Evolutionary conservation across 2,329 filamentous ascomycete species (phyloP).

Genomic region (Phaeosphaeria sp.): DNA sequence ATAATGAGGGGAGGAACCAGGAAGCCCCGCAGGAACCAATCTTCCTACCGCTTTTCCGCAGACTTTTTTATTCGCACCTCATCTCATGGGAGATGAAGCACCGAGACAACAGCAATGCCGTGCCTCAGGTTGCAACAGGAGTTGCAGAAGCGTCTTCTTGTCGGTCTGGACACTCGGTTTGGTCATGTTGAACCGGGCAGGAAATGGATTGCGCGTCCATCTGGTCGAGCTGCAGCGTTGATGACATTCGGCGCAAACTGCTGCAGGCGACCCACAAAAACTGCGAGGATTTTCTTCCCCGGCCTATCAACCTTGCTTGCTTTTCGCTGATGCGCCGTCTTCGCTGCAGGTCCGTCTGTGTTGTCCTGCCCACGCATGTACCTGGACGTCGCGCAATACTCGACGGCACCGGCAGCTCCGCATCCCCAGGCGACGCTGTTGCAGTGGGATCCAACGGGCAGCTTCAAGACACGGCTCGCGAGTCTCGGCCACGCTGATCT

Average conservation of each 20-base stretch:
- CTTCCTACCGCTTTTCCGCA: slow-evolving; percentile 23
- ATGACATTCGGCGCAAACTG: not conserved
- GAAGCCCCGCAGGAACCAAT: slow-evolving; percentile 19
- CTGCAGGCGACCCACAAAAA: slow-evolving; percentile 4
- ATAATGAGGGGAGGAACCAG: slow-evolving; percentile 22
- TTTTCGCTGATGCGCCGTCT: slow-evolving; percentile 1
- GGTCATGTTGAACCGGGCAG: slow-evolving; percentile 12
- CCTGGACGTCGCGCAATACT: not conserved
- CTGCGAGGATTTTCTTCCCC: not conserved
- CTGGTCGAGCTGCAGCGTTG: slow-evolving; percentile 7
- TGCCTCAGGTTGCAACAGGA: slow-evolving; percentile 17
- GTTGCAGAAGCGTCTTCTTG: not conserved
- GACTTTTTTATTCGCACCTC: slow-evolving; percentile 24
- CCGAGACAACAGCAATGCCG: slow-evolving; percentile 13
- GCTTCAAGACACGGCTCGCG: not conserved
- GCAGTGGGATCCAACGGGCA: not conserved
- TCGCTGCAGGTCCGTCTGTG: not conserved
- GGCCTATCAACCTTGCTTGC: slow-evolving; percentile 1
- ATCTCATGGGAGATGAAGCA: slow-evolving; percentile 29
- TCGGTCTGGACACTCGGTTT: slow-evolving; percentile 9
- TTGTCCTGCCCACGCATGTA: not conserved
- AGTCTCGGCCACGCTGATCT: not conserved
- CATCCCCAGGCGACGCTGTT: not conserved
- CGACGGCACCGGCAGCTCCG: not conserved
- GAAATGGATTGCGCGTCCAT: slow-evolving; percentile 10